Base-by-base conservation (phyloP, 768 basidiomycete species). In the Xanthoconium purpureum region DNA sequence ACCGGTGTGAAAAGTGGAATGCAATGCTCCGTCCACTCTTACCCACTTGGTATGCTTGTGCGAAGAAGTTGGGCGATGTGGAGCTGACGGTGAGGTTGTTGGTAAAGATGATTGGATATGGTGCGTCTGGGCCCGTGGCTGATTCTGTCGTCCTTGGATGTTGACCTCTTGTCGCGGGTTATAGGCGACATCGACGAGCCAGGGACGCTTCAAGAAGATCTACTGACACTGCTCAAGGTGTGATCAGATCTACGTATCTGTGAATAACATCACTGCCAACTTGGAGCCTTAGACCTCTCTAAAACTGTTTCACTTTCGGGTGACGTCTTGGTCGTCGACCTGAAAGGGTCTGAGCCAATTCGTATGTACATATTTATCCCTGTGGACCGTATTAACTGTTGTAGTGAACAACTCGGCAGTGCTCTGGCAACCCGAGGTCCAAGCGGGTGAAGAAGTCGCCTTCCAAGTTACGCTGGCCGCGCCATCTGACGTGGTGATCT, bases 1-100 rank as follows among this genome's bases (percentile, higher is more conserved):
- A 97, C 66, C 83, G 89, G n/a, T 77, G 83, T 49, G 94, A 98
- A 69, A 77, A 80, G 48, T 98, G 94, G 94, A 75, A 77, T 10
- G 67, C 80, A 0, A 80, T 97, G 74, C 78, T 96, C 17, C 78
- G 79, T 47, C 84, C 91, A 9, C 81, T 97, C 12, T 77, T 95
- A 42, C 75, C 78, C 37, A 84, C 85, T 37, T 94, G 91, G 90
- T 91, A 91, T 72, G 78, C 84, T 3, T 95, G 91, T 68, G 89
- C 90, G 1, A 86, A 87, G 68, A 82, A 82, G 63, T 77, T 91
- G 2, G 88, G 84, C 0, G 87, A 92, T 61, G 82, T 90, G 18
- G 90, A 90, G 55, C 76, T 87, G 15, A 87, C 87, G 42, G 82
- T 94, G 47, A 82, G 78, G 60, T 70, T 95, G n/a, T 69, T 94